A percentile compares a stretch with the other conserved stretches of the same genome.
These are phyloP conservation scores for Hypoxylon subgilvum DNA, from an alignment of 495 filamentous ascomycete genomes.

Conservation along the genomic window DNA sequence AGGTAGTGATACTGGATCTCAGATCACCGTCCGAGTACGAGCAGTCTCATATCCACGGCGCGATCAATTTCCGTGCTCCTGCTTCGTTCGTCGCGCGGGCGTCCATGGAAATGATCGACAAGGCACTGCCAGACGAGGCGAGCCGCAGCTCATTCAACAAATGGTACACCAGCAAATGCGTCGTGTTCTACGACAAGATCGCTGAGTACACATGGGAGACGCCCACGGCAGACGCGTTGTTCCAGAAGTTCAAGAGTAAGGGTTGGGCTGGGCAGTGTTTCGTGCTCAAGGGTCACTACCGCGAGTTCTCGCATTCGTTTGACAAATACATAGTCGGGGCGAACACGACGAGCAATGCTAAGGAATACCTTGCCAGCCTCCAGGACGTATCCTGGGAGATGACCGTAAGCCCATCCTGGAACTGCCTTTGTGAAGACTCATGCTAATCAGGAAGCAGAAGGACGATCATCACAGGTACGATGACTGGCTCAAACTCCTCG, in stretches of 20 bases:
- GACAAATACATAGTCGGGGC: conserved; percentile 51
- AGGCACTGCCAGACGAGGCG: conserved; percentile 52
- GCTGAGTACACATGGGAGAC: conserved; percentile 56
- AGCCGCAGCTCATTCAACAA: conserved; percentile 52
- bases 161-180: conserved; percentile 51
- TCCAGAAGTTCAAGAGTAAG: conserved; percentile 47
- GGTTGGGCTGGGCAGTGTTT: conserved; percentile 55
- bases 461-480: conserved; percentile 46
- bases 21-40: conserved; percentile 52
- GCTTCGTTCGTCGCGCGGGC: conserved; percentile 49
- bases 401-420: conserved; percentile 29
- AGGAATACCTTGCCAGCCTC: conserved; percentile 50
- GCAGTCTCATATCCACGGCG: conserved; percentile 53
- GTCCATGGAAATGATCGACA: conserved; percentile 56
- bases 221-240: conserved; percentile 49
- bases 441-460: conserved; percentile 36
- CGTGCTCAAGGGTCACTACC: conserved; percentile 57
- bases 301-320: conserved; percentile 54
- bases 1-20: conserved; percentile 53
- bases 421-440: background rate
- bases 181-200: conserved; percentile 56
- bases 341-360: conserved; percentile 50
- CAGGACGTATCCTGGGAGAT: conserved; percentile 40
- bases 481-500: conserved; percentile 46
- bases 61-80: conserved; percentile 55